These are phyloP conservation scores for Poa pratensis DNA, from an alignment of 176 grass and related monocot species.

Conservation along the genomic window DNA sequence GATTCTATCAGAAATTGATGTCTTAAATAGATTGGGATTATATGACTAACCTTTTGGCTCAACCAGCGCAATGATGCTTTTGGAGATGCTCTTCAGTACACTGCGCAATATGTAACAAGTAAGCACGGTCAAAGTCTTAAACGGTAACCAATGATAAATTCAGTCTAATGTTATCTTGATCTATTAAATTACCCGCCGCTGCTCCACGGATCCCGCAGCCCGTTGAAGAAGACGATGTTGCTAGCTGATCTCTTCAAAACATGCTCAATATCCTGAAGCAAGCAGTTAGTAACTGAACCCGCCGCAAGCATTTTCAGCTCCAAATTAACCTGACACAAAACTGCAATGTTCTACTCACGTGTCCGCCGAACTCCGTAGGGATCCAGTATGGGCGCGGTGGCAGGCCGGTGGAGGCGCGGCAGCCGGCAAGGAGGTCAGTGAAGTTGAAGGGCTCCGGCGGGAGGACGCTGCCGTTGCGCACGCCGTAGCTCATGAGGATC, in stretches of 20 bases:
- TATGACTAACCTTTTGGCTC: conserved; percentile 51
- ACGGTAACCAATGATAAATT: neutral
- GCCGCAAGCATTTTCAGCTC: neutral
- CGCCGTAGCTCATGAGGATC: conserved; percentile 40
- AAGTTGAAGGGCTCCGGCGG: conserved; percentile 45
- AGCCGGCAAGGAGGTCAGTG: neutral
- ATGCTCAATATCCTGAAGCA: conserved; percentile 50
- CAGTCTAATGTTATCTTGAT: neutral
- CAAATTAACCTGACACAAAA: neutral
- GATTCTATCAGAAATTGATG: neutral
- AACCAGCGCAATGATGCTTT: conserved; percentile 62
- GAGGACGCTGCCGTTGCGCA: conserved; percentile 44
- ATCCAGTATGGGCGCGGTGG: conserved; percentile 57
- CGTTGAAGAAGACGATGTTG: conserved; percentile 82
- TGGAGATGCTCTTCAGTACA: conserved; percentile 60
- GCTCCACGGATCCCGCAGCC: conserved; percentile 81
- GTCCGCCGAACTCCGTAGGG: conserved; percentile 59
- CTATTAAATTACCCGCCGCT: conserved; percentile 49
- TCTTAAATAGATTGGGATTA: neutral
- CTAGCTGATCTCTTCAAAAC: conserved; percentile 61
- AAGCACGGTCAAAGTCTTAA: neutral
- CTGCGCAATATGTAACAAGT: conserved; percentile 11
- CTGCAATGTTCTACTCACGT: conserved; percentile 40
- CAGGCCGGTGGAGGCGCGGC: conserved; percentile 33
- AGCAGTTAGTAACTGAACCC: neutral